Conservation (phyloP, 345 rosid genomes). For the Rhodamnia argentea region DNA sequence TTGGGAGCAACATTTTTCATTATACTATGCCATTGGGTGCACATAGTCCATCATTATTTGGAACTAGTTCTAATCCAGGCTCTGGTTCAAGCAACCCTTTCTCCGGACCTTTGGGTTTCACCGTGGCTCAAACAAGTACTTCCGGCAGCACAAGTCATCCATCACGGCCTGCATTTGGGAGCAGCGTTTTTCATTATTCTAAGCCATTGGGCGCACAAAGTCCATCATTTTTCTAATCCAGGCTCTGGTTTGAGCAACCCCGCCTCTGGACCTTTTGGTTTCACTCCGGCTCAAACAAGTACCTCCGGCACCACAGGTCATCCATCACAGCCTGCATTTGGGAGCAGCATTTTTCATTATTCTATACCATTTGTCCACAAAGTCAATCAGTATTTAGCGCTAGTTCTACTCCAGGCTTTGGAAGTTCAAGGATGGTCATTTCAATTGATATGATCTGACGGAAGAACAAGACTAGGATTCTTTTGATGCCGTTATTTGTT, state of each 20-base stretch:
- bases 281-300: conserved; percentile 17
- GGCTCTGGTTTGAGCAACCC: conserved; percentile 27
- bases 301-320: conserved; percentile 16
- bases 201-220: conserved; percentile 54
- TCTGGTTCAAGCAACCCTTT: conserved; percentile 28
- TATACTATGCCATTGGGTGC: conserved; percentile 52
- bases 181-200: conserved; percentile 39
- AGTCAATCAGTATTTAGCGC: too few species aligned
- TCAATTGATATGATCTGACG: too few species aligned
- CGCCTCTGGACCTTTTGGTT: conserved; percentile 68
- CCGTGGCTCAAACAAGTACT: conserved; percentile 11
- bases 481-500: too few species aligned
- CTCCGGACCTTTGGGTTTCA: conserved; percentile 66
- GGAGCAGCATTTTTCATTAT: conserved; percentile 43
- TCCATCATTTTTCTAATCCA: conserved; percentile 42
- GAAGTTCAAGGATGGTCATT: too few species aligned
- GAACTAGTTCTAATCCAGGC: conserved; percentile 48
- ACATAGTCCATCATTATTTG: conserved; percentile 41
- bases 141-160: conserved; percentile 13
- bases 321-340: conserved; percentile 32
- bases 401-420: too few species aligned
- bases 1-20: conserved; percentile 48
- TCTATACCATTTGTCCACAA: conserved; percentile 8
- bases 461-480: too few species aligned
- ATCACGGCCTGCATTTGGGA: conserved; percentile 41